These are phyloP conservation scores for Stachybotrys chartarum DNA, from an alignment of 2,329 filamentous ascomycete genomes.

Conservation along the genomic window DNA sequence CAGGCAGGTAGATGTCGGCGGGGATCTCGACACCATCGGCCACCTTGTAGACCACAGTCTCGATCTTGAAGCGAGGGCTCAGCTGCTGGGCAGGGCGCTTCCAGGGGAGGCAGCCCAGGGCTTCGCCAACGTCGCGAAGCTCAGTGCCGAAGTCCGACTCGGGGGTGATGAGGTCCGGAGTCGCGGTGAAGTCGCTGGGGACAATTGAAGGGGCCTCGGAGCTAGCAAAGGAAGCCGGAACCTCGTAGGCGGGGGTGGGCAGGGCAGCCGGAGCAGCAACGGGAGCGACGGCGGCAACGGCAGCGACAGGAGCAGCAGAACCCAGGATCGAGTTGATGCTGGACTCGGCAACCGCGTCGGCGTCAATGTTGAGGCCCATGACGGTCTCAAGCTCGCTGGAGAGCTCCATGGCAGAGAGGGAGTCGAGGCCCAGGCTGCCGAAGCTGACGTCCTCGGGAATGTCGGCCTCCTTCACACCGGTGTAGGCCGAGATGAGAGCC, in stretches of 20 bases:
- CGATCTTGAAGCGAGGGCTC: background rate
- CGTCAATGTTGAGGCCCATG: background rate
- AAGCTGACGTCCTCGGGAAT: conserved; percentile 8
- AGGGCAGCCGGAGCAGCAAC: background rate
- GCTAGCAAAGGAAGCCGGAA: background rate
- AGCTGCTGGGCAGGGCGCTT: background rate
- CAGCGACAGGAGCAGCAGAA: background rate
- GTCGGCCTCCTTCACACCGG: conserved; percentile 8
- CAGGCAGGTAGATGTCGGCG: conserved; percentile 1
- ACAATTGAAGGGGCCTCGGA: background rate
- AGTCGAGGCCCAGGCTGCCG: conserved; percentile 10
- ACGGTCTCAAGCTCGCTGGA: conserved; percentile 6
- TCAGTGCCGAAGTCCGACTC: background rate
- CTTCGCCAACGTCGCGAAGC: background rate
- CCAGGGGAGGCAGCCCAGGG: background rate
- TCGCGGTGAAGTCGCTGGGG: background rate
- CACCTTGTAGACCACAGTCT: conserved; percentile 1
- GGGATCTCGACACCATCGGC: background rate
- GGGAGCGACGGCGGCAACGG: background rate
- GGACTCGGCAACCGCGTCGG: background rate
- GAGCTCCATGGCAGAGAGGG: conserved; percentile 10
- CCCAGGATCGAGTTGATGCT: background rate
- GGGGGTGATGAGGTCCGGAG: background rate
- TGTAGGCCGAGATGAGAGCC: conserved; percentile 2
- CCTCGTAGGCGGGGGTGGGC: background rate